phyloP scores from a whole-genome alignment of 2,329 filamentous ascomycete species.

The Alternaria arbusti region DNA sequence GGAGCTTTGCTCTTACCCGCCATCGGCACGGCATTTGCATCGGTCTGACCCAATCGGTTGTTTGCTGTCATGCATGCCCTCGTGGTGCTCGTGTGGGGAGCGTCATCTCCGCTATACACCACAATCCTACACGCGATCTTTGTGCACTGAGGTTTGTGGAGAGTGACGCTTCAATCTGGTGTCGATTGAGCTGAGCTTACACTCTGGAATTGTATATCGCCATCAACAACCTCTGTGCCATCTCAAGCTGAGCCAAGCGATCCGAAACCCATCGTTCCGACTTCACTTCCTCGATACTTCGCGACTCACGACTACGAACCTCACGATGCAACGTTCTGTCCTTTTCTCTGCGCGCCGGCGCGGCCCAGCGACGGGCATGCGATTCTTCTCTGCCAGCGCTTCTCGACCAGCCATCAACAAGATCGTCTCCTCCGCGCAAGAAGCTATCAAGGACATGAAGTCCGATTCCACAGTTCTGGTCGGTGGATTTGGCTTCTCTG shows the following conservation, averaged over 20 bases:
- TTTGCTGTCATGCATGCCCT: slow-evolving; percentile 28
- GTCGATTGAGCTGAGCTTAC: slow-evolving; percentile 7
- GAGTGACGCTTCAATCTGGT: slow-evolving; percentile 13
- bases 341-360: slow-evolving; percentile 43
- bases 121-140: slow-evolving; percentile 1
- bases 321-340: slow-evolving; percentile 44
- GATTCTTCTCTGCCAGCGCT: slow-evolving; percentile 45
- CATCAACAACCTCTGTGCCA: not conserved
- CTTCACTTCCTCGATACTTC: not conserved
- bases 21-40: slow-evolving; percentile 42
- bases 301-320: not conserved
- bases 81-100: slow-evolving; percentile 41
- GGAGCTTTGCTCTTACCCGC: slow-evolving; percentile 38
- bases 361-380: slow-evolving; percentile 31
- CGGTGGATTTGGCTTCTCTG: slow-evolving; percentile 49
- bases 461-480: slow-evolving; percentile 46
- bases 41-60: slow-evolving; percentile 35
- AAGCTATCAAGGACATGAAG: slow-evolving; percentile 49
- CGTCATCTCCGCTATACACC: slow-evolving; percentile 28
- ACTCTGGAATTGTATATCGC: not conserved
- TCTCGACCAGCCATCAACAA: slow-evolving; percentile 48
- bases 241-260: not conserved
- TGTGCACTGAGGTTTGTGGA: slow-evolving; percentile 22
- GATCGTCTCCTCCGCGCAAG: slow-evolving; percentile 46
- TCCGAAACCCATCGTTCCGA: not conserved